A percentile compares a stretch with the other conserved stretches of the same genome.
These are phyloP conservation scores for Cadophora sp. DNA, from an alignment of 2,329 filamentous ascomycete species.

Conservation along the genomic window DNA sequence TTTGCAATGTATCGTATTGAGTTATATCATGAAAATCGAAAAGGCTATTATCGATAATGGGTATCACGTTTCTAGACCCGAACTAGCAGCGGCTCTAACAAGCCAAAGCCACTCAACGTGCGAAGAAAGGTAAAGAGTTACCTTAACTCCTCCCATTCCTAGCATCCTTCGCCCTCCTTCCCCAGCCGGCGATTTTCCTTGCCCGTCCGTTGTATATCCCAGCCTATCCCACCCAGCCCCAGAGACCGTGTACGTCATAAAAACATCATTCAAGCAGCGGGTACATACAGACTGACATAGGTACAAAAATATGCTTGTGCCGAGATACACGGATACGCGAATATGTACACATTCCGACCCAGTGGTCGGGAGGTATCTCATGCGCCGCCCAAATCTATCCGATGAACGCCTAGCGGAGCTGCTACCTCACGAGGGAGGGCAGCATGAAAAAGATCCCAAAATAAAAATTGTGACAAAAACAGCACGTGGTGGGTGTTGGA, in stretches of 20 bases:
- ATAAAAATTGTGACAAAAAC: background rate
- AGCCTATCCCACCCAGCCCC: background rate
- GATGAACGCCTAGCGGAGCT: constrained; percentile 15
- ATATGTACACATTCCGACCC: constrained; percentile 60
- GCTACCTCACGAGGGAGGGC: background rate
- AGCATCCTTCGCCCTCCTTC: background rate
- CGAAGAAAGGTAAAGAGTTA: background rate
- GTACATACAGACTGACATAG: background rate
- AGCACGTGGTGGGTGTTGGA: background rate
- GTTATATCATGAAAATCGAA: background rate
- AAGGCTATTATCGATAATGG: background rate
- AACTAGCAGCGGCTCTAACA: background rate
- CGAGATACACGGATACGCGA: constrained; percentile 54
- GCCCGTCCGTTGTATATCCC: background rate
- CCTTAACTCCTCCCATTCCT: background rate
- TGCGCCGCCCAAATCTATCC: constrained; percentile 2
- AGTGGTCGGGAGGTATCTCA: constrained; percentile 65
- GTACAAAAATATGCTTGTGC: constrained; percentile 55
- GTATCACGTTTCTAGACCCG: constrained; percentile 6
- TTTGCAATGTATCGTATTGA: background rate
- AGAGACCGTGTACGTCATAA: constrained; percentile 1
- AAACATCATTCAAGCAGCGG: background rate
- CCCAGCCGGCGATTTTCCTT: background rate
- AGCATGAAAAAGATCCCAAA: background rate
- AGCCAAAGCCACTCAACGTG: background rate